phyloP scores from a whole-genome alignment of 768 basidiomycete genomes.

The Tulasnella sp. region DNA sequence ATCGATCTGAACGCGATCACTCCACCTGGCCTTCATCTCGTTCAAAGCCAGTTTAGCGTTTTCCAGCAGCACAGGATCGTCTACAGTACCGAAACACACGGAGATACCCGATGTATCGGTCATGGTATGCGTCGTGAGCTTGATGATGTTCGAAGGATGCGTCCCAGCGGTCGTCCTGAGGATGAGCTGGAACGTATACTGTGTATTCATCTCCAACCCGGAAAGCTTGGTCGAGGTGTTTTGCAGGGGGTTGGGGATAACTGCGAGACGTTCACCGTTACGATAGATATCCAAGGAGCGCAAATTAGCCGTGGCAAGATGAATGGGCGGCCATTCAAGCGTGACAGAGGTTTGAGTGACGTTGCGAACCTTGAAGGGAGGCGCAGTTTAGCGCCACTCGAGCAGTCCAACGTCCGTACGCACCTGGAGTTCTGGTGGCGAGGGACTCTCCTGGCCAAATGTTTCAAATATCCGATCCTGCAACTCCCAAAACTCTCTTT shows the following conservation, averaged over 20 bases:
- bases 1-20: slow-evolving; percentile 90
- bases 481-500: slow-evolving; percentile 71
- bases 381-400: neutral
- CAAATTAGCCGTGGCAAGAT: slow-evolving; percentile 76
- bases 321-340: slow-evolving; percentile 82
- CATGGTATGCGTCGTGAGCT: slow-evolving; percentile 86
- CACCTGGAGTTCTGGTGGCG: slow-evolving; percentile 64
- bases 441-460: slow-evolving; percentile 58
- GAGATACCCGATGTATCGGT: slow-evolving; percentile 88
- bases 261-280: slow-evolving; percentile 76
- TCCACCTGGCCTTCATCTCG: slow-evolving; percentile 85
- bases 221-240: slow-evolving; percentile 87
- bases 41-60: slow-evolving; percentile 69
- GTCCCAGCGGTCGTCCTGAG: slow-evolving; percentile 88
- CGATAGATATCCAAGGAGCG: slow-evolving; percentile 88
- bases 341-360: slow-evolving; percentile 95
- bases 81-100: slow-evolving; percentile 88
- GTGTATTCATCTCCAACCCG: slow-evolving; percentile 65
- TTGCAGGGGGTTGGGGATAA: slow-evolving; percentile 67
- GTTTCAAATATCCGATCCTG: slow-evolving; percentile 68
- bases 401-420: slow-evolving; percentile 13
- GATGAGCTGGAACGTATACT: slow-evolving; percentile 91
- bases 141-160: slow-evolving; percentile 71
- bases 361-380: slow-evolving; percentile 55
- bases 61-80: slow-evolving; percentile 63